Percentiles rank a stretch among this genome's conserved stretches.
Conservation (phyloP, 495 filamentous ascomycete species). For the Podospora fimiseda region DNA sequence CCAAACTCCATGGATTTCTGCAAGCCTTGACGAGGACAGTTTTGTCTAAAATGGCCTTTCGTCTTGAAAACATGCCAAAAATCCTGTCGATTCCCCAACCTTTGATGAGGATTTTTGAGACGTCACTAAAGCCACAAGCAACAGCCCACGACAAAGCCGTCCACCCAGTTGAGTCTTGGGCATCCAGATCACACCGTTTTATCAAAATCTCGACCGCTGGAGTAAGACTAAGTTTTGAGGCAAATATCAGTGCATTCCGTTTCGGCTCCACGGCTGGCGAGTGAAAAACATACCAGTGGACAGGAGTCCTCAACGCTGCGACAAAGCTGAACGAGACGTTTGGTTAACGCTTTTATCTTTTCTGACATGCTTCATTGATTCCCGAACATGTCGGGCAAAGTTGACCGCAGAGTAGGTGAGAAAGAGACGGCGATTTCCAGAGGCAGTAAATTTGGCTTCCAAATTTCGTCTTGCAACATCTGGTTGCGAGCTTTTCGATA, state of each 20-base stretch:
- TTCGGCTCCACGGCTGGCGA: not conserved
- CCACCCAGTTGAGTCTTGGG: not conserved
- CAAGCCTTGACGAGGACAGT: not conserved
- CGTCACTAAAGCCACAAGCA: not conserved
- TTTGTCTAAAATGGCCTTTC: not conserved
- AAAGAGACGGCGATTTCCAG: not conserved
- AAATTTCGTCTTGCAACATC: too few relatives aligned
- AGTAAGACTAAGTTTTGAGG: not conserved
- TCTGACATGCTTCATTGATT: not conserved
- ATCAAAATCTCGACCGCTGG: not conserved
- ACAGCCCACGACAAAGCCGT: conserved; percentile 4
- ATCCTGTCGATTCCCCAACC: not conserved
- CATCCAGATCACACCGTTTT: not conserved
- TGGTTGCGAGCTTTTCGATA: too few relatives aligned
- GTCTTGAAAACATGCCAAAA: not conserved
- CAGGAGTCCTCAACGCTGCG: not conserved
- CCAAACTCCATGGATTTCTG: not conserved
- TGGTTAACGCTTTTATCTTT: not conserved
- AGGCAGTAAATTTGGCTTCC: not conserved
- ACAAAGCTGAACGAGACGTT: not conserved
- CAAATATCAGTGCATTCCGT: not conserved
- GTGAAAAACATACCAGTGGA: not conserved
- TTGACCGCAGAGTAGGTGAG: not conserved
- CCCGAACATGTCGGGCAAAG: not conserved
- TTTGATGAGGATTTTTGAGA: not conserved